Conservation (phyloP, 73 alveolate genomes). For the Paraurostyla sp. region DNA sequence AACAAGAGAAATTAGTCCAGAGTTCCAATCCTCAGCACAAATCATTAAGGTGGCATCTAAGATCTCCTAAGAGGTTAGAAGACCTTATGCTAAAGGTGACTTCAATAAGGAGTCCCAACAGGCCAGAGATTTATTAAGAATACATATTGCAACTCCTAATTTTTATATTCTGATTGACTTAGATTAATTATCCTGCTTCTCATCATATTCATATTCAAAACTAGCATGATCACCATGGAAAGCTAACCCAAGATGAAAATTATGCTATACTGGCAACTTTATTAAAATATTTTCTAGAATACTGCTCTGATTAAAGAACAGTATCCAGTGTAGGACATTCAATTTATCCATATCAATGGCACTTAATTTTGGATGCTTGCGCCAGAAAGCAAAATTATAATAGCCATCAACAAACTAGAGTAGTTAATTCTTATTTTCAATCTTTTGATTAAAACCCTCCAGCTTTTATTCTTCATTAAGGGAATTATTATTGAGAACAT, state of each 20-base stretch:
- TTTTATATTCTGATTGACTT: not conserved
- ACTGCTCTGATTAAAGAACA: not conserved
- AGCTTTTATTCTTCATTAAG: not conserved
- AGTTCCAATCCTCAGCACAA: constrained; percentile 25
- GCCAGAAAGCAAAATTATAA: constrained; percentile 27
- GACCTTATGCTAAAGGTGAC: not conserved
- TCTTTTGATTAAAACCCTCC: not conserved
- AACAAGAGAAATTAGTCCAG: not conserved
- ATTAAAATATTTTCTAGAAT: not conserved
- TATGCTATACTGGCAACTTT: not conserved
- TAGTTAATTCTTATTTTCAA: not conserved
- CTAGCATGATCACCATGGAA: constrained; percentile 9
- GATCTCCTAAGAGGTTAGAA: not conserved
- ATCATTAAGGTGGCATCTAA: not conserved
- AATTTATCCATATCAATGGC: constrained; percentile 43
- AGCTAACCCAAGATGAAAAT: constrained; percentile 23
- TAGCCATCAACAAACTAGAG: constrained; percentile 4
- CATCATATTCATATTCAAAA: constrained; percentile 14
- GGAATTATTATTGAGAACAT: not conserved
- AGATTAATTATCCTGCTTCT: not conserved
- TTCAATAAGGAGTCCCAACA: constrained; percentile 7
- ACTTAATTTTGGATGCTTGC: constrained; percentile 7
- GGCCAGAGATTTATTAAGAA: not conserved
- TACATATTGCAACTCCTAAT: constrained; percentile 2
- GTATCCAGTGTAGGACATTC: constrained; percentile 35